Evolutionary conservation across 2,329 filamentous ascomycete species (phyloP).

Genomic region (Fusarium algeriense): DNA sequence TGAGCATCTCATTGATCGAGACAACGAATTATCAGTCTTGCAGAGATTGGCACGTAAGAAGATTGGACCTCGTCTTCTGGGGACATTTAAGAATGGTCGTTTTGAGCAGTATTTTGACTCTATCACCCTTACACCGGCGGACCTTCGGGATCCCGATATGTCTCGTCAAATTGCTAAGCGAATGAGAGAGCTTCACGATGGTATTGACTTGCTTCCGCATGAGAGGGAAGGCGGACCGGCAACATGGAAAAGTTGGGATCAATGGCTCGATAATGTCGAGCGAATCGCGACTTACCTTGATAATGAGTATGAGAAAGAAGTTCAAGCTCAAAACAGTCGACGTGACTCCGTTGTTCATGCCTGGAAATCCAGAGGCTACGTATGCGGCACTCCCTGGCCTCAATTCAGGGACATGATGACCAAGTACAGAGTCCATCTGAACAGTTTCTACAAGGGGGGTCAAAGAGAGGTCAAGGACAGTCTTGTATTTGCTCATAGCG

Average conservation of each 20-base stretch:
- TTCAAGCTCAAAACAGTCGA: constrained; percentile 32
- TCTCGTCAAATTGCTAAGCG: constrained; percentile 95
- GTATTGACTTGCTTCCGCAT: constrained; percentile 83
- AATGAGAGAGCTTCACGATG: constrained; percentile 95
- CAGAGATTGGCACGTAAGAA: constrained; percentile 88
- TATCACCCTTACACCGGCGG: constrained; percentile 78
- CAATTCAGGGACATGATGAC: constrained; percentile 80
- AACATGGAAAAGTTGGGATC: constrained; percentile 95
- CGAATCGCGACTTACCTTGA: constrained; percentile 70
- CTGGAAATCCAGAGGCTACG: constrained; percentile 78
- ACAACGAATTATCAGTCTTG: constrained; percentile 88
- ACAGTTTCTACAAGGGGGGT: constrained; percentile 75
- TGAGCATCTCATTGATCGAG: constrained; percentile 93
- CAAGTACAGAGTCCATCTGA: constrained; percentile 81
- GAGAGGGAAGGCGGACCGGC: constrained; percentile 84
- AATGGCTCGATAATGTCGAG: constrained; percentile 79
- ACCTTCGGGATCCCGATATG: constrained; percentile 84
- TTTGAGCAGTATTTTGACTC: constrained; percentile 97
- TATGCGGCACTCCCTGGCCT: constrained; percentile 88
- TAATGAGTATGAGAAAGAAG: constrained; percentile 66
- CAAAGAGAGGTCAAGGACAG: constrained; percentile 74
- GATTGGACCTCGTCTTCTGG: constrained; percentile 90
- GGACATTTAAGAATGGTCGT: constrained; percentile 92
- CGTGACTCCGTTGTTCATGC: constrained; percentile 53
- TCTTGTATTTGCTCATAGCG: constrained; percentile 96